These are phyloP conservation scores for Ceratocystis eucalypticola DNA, from an alignment of 2,329 filamentous ascomycete species.

Conservation along the genomic window DNA sequence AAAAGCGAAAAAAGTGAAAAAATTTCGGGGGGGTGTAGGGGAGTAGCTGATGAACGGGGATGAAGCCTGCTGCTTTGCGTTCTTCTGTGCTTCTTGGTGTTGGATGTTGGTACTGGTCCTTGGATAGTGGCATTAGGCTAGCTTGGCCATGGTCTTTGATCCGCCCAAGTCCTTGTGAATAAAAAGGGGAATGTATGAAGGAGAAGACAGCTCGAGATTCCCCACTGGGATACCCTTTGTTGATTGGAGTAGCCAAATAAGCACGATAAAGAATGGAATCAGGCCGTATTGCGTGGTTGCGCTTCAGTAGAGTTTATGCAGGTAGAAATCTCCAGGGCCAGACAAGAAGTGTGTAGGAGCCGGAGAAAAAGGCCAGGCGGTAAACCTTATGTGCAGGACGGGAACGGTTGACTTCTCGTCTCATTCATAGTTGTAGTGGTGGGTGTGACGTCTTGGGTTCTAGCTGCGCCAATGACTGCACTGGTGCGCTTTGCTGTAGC, in stretches of 20 bases:
- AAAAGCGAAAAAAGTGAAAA: not conserved
- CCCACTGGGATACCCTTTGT: not conserved
- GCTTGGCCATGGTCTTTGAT: slow-evolving; percentile 5
- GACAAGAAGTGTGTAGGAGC: not conserved
- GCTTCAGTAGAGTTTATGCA: not conserved
- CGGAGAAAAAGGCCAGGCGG: not conserved
- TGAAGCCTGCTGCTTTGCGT: slow-evolving; percentile 5
- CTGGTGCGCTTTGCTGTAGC: not conserved
- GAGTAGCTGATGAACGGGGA: slow-evolving; percentile 6
- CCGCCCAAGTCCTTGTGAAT: slow-evolving; percentile 1
- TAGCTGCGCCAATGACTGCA: not conserved
- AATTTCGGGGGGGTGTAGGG: slow-evolving; percentile 4
- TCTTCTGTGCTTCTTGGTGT: slow-evolving; percentile 3
- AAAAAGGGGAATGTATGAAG: slow-evolving; percentile 1
- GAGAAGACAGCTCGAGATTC: not conserved
- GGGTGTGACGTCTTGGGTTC: not conserved
- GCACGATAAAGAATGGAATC: not conserved
- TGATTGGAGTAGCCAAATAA: not conserved
- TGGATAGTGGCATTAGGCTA: slow-evolving; percentile 3
- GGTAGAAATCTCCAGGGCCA: not conserved
- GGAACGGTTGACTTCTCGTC: not conserved
- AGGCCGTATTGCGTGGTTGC: not conserved
- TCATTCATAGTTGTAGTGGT: not conserved
- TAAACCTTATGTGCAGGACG: slow-evolving; percentile 4
- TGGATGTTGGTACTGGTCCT: slow-evolving; percentile 4